Percentiles rank a stretch among this genome's conserved stretches.
phyloP scores from a whole-genome alignment of 208 protist genomes.

The Crithidia expoeki region DNA sequence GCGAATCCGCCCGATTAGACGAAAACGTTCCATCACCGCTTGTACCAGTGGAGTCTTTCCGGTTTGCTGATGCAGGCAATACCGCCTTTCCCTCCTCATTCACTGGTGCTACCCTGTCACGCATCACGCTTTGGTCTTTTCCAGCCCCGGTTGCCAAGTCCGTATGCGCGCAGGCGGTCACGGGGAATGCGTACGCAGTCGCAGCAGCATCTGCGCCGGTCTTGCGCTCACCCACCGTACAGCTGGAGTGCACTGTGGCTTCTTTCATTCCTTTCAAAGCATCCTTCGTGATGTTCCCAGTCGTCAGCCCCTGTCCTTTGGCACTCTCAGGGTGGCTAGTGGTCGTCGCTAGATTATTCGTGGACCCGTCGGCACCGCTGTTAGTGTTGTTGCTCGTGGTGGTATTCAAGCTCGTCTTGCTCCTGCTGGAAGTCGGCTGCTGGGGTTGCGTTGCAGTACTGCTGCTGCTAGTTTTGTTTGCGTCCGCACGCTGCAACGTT shows the following conservation, averaged over 20 bases:
- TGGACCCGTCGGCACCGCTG: too few relatives aligned
- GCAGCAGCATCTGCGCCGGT: not conserved
- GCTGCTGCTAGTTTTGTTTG: not conserved
- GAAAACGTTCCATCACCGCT: not conserved
- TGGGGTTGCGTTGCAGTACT: not conserved
- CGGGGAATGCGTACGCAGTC: not conserved
- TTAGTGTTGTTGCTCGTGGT: too few relatives aligned
- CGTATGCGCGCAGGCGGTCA: not conserved
- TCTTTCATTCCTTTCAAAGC: not conserved
- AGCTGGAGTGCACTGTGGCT: not conserved
- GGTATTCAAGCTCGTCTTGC: not conserved
- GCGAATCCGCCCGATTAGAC: too few relatives aligned
- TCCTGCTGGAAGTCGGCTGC: too few relatives aligned
- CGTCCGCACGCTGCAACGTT: too few relatives aligned
- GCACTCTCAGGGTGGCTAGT: not conserved
- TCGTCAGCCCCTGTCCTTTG: not conserved
- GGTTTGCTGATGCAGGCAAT: not conserved
- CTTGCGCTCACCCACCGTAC: constrained; percentile 2
- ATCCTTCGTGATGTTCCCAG: not conserved
- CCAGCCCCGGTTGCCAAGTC: not conserved
- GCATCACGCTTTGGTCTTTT: not conserved
- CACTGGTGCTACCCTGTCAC: not conserved
- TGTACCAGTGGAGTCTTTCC: not conserved
- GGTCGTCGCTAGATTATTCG: not conserved
- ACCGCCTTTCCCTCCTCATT: not conserved